phyloP scores from a whole-genome alignment of 1,284 basidiomycete species.

The Melanopsichium pennsylvanicum region DNA sequence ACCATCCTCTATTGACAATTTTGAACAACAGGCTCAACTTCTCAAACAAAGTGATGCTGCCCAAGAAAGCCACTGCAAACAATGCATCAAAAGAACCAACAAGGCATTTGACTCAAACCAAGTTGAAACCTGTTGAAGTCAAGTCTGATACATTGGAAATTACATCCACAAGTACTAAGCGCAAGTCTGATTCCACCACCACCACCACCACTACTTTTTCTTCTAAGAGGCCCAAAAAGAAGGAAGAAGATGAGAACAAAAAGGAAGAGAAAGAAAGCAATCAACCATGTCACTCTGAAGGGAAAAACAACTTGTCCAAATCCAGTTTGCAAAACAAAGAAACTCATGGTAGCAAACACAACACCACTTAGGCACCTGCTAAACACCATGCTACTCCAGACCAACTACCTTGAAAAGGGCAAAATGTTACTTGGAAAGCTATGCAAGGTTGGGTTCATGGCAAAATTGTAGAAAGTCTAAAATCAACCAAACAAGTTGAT shows the following conservation, averaged over 20 bases:
- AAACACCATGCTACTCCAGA: conserved; percentile 2
- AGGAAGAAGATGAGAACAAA: neutral
- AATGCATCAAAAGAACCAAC: no score
- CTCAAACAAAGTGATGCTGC: neutral
- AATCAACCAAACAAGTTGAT: neutral
- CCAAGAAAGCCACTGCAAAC: neutral
- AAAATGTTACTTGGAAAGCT: conserved; percentile 23
- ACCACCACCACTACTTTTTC: neutral
- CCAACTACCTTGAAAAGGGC: conserved; percentile 6
- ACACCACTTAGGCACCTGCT: conserved; percentile 5
- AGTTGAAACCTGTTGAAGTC: no score
- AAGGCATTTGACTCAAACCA: conserved; percentile 1
- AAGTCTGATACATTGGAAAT: no score
- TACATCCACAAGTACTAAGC: neutral
- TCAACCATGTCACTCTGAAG: no score
- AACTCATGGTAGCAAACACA: conserved; percentile 22
- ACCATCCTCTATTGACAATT: no score
- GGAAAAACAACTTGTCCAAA: no score
- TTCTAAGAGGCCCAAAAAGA: neutral
- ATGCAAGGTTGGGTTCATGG: conserved; percentile 29
- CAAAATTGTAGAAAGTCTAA: conserved; percentile 12
- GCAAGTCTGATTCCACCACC: neutral
- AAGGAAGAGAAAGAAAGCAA: no score
- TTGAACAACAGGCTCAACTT: no score
- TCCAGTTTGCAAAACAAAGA: neutral